A percentile compares a stretch with the other conserved stretches of the same genome.
Evolutionary conservation across 306 rosid genomes (phyloP).

Genomic region (Delonix regia): DNA sequence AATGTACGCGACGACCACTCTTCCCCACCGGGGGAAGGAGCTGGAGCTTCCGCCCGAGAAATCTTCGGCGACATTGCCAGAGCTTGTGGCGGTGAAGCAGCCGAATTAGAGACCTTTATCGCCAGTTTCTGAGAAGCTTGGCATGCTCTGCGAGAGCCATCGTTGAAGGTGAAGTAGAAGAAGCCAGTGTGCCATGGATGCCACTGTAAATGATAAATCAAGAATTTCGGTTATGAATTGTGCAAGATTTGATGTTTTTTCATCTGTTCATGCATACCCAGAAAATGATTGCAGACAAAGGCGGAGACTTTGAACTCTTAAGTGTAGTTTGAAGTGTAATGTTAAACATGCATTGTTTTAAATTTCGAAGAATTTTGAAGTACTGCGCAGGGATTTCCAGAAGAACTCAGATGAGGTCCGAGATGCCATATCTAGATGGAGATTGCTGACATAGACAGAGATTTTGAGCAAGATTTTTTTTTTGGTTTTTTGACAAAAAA

Average conservation of each 20-base stretch:
- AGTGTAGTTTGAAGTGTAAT: too few species aligned
- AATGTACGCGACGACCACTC: constrained; percentile 60
- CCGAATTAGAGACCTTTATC: constrained; percentile 52
- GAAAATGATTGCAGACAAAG: not conserved
- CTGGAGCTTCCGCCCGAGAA: constrained; percentile 12
- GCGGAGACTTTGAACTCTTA: too few species aligned
- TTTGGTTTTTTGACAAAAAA: too few species aligned
- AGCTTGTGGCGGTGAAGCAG: constrained; percentile 19
- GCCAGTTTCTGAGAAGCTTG: constrained; percentile 73
- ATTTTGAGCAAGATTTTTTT: too few species aligned
- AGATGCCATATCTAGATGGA: not conserved
- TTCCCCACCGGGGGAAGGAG: constrained; percentile 69
- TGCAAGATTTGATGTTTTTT: not conserved
- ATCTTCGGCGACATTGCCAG: constrained; percentile 8
- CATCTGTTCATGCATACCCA: not conserved
- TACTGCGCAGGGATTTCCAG: too few species aligned
- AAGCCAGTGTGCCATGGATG: constrained; percentile 85
- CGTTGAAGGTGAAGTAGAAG: constrained; percentile 85
- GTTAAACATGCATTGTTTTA: too few species aligned
- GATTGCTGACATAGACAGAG: not conserved
- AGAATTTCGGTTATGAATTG: constrained; percentile 2
- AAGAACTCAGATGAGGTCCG: too few species aligned
- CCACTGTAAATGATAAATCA: constrained; percentile 59
- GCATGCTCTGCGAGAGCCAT: constrained; percentile 61
- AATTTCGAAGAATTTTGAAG: too few species aligned